Conservation (phyloP, 768 basidiomycete species). For the Daedaleopsis sinensis region DNA sequence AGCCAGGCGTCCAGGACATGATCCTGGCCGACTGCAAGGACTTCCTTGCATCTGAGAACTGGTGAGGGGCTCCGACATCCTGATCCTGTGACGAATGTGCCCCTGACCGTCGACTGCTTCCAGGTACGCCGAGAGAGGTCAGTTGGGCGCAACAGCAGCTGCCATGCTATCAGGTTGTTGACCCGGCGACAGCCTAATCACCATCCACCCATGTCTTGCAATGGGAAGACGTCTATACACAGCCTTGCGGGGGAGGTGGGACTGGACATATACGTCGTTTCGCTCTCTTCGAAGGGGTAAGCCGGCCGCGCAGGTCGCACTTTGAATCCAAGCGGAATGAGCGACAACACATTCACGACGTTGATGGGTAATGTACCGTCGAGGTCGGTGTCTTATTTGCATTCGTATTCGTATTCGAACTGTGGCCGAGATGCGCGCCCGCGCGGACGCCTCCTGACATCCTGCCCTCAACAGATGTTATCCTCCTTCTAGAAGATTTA, state of each 20-base stretch:
- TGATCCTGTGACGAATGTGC: too few relatives aligned
- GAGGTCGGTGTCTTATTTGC: conserved; percentile 53
- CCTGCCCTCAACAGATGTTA: conserved; percentile 61
- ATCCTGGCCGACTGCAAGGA: conserved; percentile 85
- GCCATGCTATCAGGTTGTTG: conserved; percentile 2
- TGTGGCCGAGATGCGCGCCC: conserved; percentile 11
- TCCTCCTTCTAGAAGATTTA: conserved; percentile 91
- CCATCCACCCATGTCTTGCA: conserved; percentile 29
- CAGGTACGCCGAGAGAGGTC: conserved; percentile 92
- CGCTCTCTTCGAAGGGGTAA: conserved; percentile 85
- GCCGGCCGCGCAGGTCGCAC: conserved; percentile 22
- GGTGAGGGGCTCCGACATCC: conserved; percentile 42
- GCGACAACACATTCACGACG: conserved; percentile 84
- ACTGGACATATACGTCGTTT: conserved; percentile 91
- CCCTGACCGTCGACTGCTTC: conserved; percentile 7
- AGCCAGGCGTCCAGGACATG: conserved; percentile 91
- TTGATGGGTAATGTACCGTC: conserved; percentile 89
- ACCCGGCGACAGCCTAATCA: conserved; percentile 39
- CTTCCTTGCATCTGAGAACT: conserved; percentile 82
- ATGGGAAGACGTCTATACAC: conserved; percentile 88
- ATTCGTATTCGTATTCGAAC: not conserved
- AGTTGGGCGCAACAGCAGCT: conserved; percentile 24
- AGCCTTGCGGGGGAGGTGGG: conserved; percentile 83
- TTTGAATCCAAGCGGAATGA: conserved; percentile 75
- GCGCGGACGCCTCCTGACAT: conserved; percentile 17